Evolutionary conservation across 805 yeast genomes (phyloP).

Genomic region (Candida sphagnicola): DNA sequence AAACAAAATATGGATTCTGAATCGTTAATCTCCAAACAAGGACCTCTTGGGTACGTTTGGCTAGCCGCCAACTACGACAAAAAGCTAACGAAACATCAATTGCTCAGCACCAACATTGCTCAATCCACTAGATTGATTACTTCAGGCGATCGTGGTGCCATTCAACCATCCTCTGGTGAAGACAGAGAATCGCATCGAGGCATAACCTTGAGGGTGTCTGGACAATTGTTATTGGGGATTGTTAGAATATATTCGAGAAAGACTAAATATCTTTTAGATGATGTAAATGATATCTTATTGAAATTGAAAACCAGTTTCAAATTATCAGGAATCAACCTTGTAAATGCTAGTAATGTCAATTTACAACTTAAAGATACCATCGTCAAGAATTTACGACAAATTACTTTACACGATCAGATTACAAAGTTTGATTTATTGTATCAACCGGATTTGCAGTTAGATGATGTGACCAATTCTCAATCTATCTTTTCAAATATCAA

Average conservation of each 20-base stretch:
- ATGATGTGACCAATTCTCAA: constrained; percentile 12
- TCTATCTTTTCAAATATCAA: neutral
- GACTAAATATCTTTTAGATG: constrained; percentile 78
- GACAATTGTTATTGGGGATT: constrained; percentile 82
- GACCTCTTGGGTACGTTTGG: constrained; percentile 90
- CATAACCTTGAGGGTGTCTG: constrained; percentile 75
- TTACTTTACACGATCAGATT: constrained; percentile 71
- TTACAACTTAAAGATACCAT: constrained; percentile 60
- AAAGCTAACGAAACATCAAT: constrained; percentile 67
- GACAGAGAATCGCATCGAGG: constrained; percentile 15
- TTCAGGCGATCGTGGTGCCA: neutral
- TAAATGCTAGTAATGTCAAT: constrained; percentile 45
- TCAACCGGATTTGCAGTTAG: constrained; percentile 52
- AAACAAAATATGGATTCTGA: constrained; percentile 37
- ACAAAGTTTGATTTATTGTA: constrained; percentile 71
- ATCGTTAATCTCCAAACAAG: constrained; percentile 58
- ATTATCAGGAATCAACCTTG: constrained; percentile 27
- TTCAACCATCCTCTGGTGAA: too few relatives aligned
- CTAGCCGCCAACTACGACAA: constrained; percentile 86
- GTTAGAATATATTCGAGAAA: constrained; percentile 83
- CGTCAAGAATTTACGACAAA: constrained; percentile 52
- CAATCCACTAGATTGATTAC: constrained; percentile 44
- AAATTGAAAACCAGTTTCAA: constrained; percentile 67
- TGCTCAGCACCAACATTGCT: constrained; percentile 65
- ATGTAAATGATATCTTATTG: constrained; percentile 71